A percentile compares a stretch with the other conserved stretches of the same genome.
Conservation (phyloP, 495 filamentous ascomycete species). For the Talaromyces thailandensis region DNA sequence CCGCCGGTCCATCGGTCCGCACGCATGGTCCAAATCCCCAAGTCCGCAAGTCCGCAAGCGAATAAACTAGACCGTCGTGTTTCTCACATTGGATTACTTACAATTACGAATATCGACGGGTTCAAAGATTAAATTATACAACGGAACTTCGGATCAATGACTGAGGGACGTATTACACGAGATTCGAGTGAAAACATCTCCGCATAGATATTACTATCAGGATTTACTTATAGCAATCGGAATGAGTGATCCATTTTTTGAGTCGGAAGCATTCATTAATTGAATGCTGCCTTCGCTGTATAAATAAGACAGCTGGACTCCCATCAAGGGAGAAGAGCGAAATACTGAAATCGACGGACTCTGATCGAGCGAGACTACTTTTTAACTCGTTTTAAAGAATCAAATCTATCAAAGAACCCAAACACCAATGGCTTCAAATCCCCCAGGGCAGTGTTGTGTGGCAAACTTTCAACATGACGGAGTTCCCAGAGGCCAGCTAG, state of each 20-base stretch:
- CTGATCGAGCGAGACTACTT: neutral
- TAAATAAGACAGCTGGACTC: neutral
- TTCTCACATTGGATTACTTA: too few relatives aligned
- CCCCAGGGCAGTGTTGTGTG: neutral
- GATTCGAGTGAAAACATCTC: too few relatives aligned
- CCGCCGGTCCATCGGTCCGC: neutral
- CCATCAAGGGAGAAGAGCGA: neutral
- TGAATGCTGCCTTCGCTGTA: neutral
- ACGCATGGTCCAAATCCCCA: neutral
- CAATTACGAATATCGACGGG: too few relatives aligned
- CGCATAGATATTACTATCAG: too few relatives aligned
- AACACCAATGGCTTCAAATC: constrained; percentile 9
- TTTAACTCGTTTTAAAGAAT: neutral
- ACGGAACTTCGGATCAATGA: too few relatives aligned
- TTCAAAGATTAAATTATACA: too few relatives aligned
- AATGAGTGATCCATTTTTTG: neutral
- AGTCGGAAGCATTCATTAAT: neutral
- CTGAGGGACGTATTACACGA: too few relatives aligned
- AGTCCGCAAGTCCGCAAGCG: neutral
- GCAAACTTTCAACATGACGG: neutral
- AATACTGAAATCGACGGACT: neutral
- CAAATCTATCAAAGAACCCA: neutral
- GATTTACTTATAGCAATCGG: neutral
- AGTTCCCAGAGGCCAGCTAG: neutral
- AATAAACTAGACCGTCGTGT: too few relatives aligned